Evolutionary conservation across 2,329 filamentous ascomycete genomes (phyloP), one percentile per base, ranked within the genome.

Genomic region (Penicillium janthinellum): DNA sequence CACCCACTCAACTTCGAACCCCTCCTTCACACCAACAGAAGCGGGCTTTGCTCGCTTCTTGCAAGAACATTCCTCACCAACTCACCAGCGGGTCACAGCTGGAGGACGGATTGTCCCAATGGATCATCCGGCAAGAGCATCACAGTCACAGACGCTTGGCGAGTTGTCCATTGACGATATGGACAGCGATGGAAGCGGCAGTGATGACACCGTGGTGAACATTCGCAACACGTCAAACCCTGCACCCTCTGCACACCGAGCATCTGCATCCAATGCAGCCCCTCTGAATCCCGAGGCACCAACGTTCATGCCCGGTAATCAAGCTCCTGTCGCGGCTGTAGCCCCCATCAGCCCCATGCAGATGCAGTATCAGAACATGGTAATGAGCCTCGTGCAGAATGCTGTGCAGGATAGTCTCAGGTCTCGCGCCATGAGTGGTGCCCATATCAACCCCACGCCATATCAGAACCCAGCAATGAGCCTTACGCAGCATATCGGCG

Each of bases 21-120:
- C 37, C 3, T 35, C 44, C 35, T 42, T 22, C 6, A 73, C 78
- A 51, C n/a, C 41, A 38, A 70, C 66, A 37, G 73, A 81, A 50
- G 69, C 72, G 49, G 80, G 80, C 0, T 82, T 82, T 66, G 75
- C 72, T 35, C 72, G 72, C 39, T 82, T 82, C 58, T 70, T 82
- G 8, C 78, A 78, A 65, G 73, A 79, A 54, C 79, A 82, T 59
- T 73, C 78, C 7, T 81, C 80, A 38, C 79, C 80, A n/a, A 79
- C 75, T 37, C 77, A 81, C 59, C 77, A 82, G 54, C 77, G 80
- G 54, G 80, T 82, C 51, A 82, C 79, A 41, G 79, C 80, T 58
- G 79, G 79, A 22, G 80, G 80, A 8, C 75, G 75, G 42, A 81
- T 82, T 31, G 78, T 82, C 38, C 78, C 79, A n/a, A 79, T 81